Percentiles rank a stretch among this genome's conserved stretches.
These are phyloP conservation scores for Aspergillus sp. DNA, from an alignment of 2,329 filamentous ascomycete species.

Conservation along the genomic window DNA sequence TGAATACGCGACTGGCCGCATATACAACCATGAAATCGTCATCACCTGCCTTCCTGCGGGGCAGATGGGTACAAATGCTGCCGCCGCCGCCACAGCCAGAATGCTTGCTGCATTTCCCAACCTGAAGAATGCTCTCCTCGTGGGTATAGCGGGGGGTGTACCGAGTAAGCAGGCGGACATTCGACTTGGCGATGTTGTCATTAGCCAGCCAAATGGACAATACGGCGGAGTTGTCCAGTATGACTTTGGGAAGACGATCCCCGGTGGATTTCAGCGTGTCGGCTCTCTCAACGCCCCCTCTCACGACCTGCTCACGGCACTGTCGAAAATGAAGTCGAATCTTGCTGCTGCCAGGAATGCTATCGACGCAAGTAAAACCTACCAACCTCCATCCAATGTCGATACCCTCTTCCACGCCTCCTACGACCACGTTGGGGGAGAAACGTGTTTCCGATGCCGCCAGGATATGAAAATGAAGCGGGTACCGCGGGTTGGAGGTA, in stretches of 20 bases:
- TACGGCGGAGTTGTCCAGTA: slow-evolving; percentile 8
- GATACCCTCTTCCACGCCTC: not conserved
- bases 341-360: not conserved
- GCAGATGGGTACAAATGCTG: not conserved
- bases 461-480: not conserved
- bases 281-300: slow-evolving; percentile 1
- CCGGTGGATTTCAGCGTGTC: not conserved
- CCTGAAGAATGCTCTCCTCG: not conserved
- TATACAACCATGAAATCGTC: slow-evolving; percentile 1
- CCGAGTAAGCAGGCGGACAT: slow-evolving; percentile 1
- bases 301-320: not conserved
- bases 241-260: slow-evolving; percentile 8
- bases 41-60: slow-evolving; percentile 1
- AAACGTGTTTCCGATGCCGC: not conserved
- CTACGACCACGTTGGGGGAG: not conserved
- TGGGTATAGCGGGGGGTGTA: not conserved
- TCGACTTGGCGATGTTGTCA: slow-evolving; percentile 1
- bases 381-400: too few species aligned
- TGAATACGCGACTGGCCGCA: slow-evolving; percentile 1
- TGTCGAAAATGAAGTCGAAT: not conserved
- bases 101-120: not conserved
- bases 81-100: not conserved
- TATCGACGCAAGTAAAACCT: not conserved
- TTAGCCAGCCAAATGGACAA: not conserved
- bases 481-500: not conserved